Evolutionary conservation across 495 filamentous ascomycete species (phyloP).

Genomic region (Aspergillus sclerotioniger): DNA sequence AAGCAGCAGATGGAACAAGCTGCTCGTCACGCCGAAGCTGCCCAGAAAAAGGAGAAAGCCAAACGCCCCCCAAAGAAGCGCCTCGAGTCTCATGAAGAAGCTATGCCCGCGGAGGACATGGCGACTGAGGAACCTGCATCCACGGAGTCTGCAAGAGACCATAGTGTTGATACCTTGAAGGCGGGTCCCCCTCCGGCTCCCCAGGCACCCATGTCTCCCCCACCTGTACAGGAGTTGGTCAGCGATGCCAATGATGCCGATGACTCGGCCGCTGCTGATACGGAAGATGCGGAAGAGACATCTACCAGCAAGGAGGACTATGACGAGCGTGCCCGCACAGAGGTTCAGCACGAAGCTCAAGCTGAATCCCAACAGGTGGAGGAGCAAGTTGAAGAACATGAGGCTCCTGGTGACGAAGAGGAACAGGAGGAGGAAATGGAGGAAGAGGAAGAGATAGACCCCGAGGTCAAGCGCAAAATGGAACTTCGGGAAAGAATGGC

Average conservation of each 20-base stretch:
- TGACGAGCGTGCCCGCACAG: constrained; percentile 50
- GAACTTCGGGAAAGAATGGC: constrained; percentile 94
- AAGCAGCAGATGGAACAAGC: constrained; percentile 90
- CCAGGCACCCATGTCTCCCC: constrained; percentile 42
- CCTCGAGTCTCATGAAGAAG: constrained; percentile 52
- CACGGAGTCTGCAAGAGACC: constrained; percentile 52
- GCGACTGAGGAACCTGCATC: constrained; percentile 46
- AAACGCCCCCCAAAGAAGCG: constrained; percentile 78
- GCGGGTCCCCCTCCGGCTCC: constrained; percentile 41
- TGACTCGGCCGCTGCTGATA: constrained; percentile 82
- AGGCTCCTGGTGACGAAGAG: constrained; percentile 52
- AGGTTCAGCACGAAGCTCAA: constrained; percentile 18
- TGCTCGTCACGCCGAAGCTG: constrained; percentile 71
- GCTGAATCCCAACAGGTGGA: constrained; percentile 19
- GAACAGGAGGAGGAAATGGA: constrained; percentile 67
- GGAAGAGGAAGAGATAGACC: constrained; percentile 88
- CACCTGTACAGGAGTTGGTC: constrained; percentile 51
- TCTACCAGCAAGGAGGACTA: constrained; percentile 72
- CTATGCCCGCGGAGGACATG: constrained; percentile 29
- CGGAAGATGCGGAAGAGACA: constrained; percentile 75
- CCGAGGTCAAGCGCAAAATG: constrained; percentile 80
- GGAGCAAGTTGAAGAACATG: constrained; percentile 32
- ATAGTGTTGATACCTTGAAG: constrained; percentile 57
- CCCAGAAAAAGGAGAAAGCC: constrained; percentile 85
- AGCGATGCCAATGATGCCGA: constrained; percentile 88